phyloP scores from a whole-genome alignment of 306 rosid species.

The Castanopsis chinensis region DNA sequence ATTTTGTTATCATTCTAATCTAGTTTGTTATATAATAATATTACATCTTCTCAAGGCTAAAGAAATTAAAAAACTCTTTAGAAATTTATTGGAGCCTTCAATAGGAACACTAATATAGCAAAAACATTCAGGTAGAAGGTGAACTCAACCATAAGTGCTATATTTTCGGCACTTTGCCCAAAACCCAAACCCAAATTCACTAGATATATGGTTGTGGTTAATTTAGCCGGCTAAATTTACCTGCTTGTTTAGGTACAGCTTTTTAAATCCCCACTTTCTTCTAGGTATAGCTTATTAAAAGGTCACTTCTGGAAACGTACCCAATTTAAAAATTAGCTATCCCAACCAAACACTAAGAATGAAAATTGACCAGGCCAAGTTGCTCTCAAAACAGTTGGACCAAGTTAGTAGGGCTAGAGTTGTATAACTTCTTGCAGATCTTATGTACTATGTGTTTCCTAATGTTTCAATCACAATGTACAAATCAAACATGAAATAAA shows the following conservation, averaged over 20 bases:
- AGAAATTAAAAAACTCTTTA: not conserved
- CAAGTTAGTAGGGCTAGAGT: not conserved
- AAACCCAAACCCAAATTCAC: not conserved
- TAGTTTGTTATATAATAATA: not conserved
- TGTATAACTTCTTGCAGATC: not conserved
- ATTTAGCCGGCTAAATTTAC: too few species aligned
- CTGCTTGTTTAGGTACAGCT: too few species aligned
- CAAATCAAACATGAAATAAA: not conserved
- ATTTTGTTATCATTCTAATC: not conserved
- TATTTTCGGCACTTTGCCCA: not conserved
- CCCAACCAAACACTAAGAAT: not conserved
- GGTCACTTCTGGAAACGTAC: too few species aligned
- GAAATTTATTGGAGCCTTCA: not conserved
- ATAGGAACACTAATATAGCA: not conserved
- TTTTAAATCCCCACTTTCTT: too few species aligned
- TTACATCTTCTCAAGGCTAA: not conserved
- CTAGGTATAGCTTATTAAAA: too few species aligned
- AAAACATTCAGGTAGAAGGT: not conserved
- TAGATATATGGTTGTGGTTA: too few species aligned
- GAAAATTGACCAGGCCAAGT: not conserved
- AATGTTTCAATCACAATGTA: not conserved
- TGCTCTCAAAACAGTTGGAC: not conserved
- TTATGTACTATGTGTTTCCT: not conserved
- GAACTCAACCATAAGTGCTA: not conserved
- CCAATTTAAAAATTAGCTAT: too few species aligned